Evolutionary conservation across 805 yeast species (phyloP), one percentile per base, ranked within the genome.

Genomic region (Ogataea dorogensis): DNA sequence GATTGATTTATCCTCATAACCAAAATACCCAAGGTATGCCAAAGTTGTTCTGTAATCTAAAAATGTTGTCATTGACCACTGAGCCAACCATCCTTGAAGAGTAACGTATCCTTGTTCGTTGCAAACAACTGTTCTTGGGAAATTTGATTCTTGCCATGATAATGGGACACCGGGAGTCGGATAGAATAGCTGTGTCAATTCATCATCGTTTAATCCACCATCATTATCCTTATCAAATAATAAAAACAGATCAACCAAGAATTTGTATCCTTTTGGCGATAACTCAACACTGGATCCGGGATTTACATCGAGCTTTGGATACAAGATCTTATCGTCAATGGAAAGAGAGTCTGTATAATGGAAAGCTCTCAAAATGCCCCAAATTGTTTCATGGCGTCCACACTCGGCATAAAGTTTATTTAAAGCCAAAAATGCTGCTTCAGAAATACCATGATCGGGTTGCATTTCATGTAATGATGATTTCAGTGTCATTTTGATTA

Each of bases 31-130:
- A 43, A 93, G 63, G 52, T 91, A 93, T 33, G 87, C 94, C 33
- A 93, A 70, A 0, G 98, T 88, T 1, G 87, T 81, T 49, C 73
- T 78, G 54, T 84, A 78, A 50, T 89, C 95, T 19, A 93, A 64
- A 48, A 78, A 88, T 0, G 98, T 91, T 0, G 96, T 87, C 85
- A 93, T 84, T 50, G 91, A 82, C 99, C 99, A 93, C 53, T 91
- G 98, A 0, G 98, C 98, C 24, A 93, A 64, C 99, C 99, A 93
- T 3, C 99, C 98, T 63, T 94, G 98, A 17, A 93, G 61, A 0
- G 98, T 87, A 4, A 93, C 88, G 55, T 79, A 75, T 0, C 96
- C 97, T 44, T 79, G 81, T 46, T 88, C 96, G 55, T 88, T 89
- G 35, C 95, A 76, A 2, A 91, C 96, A 8, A 95, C 86, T 1